Conservation (phyloP, 768 basidiomycete genomes). For the Lactarius tabidus region DNA sequence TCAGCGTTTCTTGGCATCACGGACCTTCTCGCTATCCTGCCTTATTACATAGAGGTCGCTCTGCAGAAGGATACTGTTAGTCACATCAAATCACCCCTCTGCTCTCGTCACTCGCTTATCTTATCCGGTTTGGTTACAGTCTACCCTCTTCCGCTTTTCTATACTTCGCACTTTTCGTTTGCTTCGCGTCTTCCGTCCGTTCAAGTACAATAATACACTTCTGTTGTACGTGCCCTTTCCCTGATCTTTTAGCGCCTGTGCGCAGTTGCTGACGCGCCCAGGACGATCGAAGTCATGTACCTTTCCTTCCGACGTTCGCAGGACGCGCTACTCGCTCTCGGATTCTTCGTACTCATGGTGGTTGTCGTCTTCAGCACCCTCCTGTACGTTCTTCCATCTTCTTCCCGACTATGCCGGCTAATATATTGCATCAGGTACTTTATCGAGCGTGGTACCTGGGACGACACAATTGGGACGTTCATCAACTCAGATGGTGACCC, state of each 20-base stretch:
- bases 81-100: constrained; percentile 22
- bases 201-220: constrained; percentile 78
- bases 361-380: constrained; percentile 85
- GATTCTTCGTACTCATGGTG: constrained; percentile 86
- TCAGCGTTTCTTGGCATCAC: constrained; percentile 81
- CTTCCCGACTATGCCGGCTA: neutral
- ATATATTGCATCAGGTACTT: constrained; percentile 56
- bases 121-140: constrained; percentile 39
- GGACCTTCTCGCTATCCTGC: constrained; percentile 80
- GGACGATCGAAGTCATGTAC: constrained; percentile 92
- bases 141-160: constrained; percentile 84
- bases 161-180: constrained; percentile 88
- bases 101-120: neutral
- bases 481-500: constrained; percentile 84
- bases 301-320: constrained; percentile 80
- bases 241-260: neutral
- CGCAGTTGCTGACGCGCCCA: constrained; percentile 29
- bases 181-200: constrained; percentile 84
- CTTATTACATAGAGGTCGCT: constrained; percentile 85
- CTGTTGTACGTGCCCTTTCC: constrained; percentile 49
- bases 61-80: constrained; percentile 81
- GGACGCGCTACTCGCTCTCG: constrained; percentile 80
- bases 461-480: constrained; percentile 71
- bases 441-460: constrained; percentile 88
- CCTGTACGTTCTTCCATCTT: constrained; percentile 39